A percentile compares a stretch with the other conserved stretches of the same genome.
These are phyloP conservation scores for Aspergillus sclerotialis DNA, from an alignment of 2,329 filamentous ascomycete genomes.

Conservation along the genomic window DNA sequence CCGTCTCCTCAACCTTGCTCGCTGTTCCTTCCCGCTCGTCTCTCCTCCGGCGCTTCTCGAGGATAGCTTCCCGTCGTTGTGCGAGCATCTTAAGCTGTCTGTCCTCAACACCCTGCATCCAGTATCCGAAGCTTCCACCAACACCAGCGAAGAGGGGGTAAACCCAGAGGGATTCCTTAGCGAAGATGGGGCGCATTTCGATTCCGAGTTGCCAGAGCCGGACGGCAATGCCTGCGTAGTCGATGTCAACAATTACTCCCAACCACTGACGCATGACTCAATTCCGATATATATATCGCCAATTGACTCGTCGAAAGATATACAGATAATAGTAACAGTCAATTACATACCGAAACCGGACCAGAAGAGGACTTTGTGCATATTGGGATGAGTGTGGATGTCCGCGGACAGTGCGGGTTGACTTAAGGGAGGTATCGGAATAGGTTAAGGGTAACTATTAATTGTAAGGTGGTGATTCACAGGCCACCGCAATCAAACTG, in stretches of 20 bases:
- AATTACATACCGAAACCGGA: conserved; percentile 71
- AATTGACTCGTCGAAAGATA: no score
- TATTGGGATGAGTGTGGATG: no score
- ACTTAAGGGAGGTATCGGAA: neutral
- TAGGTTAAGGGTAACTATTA: neutral
- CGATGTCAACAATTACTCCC: no score
- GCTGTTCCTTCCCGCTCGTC: conserved; percentile 55
- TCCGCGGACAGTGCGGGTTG: conserved; percentile 14
- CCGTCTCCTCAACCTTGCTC: conserved; percentile 27
- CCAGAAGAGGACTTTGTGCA: conserved; percentile 49
- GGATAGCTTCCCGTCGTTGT: conserved; percentile 69
- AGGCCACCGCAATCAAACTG: conserved; percentile 2
- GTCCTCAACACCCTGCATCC: conserved; percentile 84
- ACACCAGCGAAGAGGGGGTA: conserved; percentile 84
- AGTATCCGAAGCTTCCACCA: conserved; percentile 92
- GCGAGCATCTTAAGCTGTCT: conserved; percentile 69
- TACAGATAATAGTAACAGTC: conserved; percentile 1
- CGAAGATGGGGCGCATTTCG: conserved; percentile 94
- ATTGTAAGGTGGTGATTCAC: neutral
- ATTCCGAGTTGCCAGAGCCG: conserved; percentile 96
- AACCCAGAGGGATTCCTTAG: conserved; percentile 74
- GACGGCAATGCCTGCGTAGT: conserved; percentile 74
- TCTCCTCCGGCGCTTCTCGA: conserved; percentile 83
- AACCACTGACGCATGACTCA: no score
- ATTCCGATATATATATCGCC: no score